Base-by-base conservation (phyloP, 2,329 filamentous ascomycete species). In the Arthrobotrys musiformis region DNA sequence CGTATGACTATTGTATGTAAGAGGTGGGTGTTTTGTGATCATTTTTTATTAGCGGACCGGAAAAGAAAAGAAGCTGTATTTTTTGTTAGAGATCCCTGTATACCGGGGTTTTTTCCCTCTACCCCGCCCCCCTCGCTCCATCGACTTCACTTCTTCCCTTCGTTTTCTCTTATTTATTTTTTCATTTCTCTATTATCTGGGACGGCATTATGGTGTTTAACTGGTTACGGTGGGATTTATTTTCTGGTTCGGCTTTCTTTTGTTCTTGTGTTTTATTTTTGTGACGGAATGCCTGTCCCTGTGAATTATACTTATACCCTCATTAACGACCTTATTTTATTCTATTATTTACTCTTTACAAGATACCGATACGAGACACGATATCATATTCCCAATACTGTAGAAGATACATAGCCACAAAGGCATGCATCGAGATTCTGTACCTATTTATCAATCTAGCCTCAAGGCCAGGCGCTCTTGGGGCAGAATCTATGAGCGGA, bases 151-250 rank as follows among this genome's bases (percentile, higher is more conserved):
- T 69, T 24, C 19, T 24, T 48, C 13, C 9, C 15, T 13, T 40
- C 37, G 6, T 15, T 40, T 13, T 4, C 37, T 40, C 42, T 40
- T 60, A 2, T 19, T 61, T 48, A 52, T 44, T 61, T 6, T 33
- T 61, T 42, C 30, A 22, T 26, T 40, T 37, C 37, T 44, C 30
- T 62, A 35, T 56, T 44, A 54, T 54, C n/a, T 56, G 46, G 67
- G 67, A 56, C 46, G 67, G 67, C 35, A 42, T 69, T 58, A 72
- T 50, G 68, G 68, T 72, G 68, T 72, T 72, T 64, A 58, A 58
- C 46, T 50, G 50, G 30, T 60, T 28, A 61, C 35, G 66, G 70
- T 33, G 54, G 68, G 48, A 73, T 46, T 72, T 28, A 24, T 52
- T 52, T 33, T 61, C 22, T 26, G 24, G 40, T 15, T 40, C 35